A percentile compares a stretch with the other conserved stretches of the same genome.
These are phyloP conservation scores for Vitis hybrid DNA, from an alignment of 177 flowering plant genomes.

Conservation along the genomic window DNA sequence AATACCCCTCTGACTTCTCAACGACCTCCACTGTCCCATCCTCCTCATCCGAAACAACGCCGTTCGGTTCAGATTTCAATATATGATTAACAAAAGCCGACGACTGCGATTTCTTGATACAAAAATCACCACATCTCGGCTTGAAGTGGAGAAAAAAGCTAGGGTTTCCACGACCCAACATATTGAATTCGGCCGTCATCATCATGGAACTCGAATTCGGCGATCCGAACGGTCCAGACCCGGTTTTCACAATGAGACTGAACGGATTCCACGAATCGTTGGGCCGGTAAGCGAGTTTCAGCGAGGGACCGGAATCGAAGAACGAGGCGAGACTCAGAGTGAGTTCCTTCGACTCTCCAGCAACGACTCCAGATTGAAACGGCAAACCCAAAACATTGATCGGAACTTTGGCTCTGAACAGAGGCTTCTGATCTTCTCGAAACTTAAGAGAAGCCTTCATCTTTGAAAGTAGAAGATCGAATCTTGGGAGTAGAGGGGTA, in stretches of 20 bases:
- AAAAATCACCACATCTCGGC: constrained; percentile 79
- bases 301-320: constrained; percentile 75
- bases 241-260: constrained; percentile 64
- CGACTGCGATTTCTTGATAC: constrained; percentile 56
- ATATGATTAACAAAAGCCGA: constrained; percentile 23
- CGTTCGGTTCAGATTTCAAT: not conserved
- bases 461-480: constrained; percentile 21
- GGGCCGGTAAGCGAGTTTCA: constrained; percentile 70
- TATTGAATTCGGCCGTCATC: constrained; percentile 82
- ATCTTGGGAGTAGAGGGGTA: too few species aligned
- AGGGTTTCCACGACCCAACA: constrained; percentile 58
- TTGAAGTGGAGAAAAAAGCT: constrained; percentile 69
- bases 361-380: constrained; percentile 68
- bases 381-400: constrained; percentile 66
- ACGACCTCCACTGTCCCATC: constrained; percentile 36
- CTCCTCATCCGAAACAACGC: constrained; percentile 18
- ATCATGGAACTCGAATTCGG: constrained; percentile 61
- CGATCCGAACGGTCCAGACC: constrained; percentile 72
- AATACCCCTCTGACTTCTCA: constrained; percentile 19
- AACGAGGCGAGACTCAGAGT: constrained; percentile 59
- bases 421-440: constrained; percentile 80
- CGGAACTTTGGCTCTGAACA: constrained; percentile 75
- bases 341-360: constrained; percentile 83
- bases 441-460: constrained; percentile 91
- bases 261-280: constrained; percentile 76